phyloP scores from a whole-genome alignment of 2,329 filamentous ascomycete species.

The Talaromyces sp. region DNA sequence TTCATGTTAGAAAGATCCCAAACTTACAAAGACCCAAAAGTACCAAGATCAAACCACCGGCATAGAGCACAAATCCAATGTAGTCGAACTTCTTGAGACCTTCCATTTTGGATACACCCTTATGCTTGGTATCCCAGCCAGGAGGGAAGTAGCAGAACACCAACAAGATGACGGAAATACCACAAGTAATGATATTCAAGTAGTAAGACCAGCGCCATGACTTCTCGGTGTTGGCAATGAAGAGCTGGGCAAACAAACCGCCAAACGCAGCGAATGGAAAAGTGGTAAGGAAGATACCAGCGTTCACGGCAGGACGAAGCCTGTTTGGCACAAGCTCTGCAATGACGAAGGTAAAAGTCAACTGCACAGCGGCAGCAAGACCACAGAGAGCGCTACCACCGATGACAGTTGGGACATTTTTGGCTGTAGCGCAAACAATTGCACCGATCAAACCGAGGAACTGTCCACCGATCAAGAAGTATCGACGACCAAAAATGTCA shows the following conservation, averaged over 20 bases:
- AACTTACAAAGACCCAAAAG: slow-evolving; percentile 43
- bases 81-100: slow-evolving; percentile 49
- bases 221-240: slow-evolving; percentile 44
- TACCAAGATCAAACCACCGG: slow-evolving; percentile 44
- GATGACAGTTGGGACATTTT: slow-evolving; percentile 39
- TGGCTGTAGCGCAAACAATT: slow-evolving; percentile 40
- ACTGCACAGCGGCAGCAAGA: slow-evolving; percentile 38
- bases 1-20: not conserved
- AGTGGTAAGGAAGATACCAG: slow-evolving; percentile 35
- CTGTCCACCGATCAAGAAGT: slow-evolving; percentile 31
- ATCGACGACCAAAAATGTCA: slow-evolving; percentile 41
- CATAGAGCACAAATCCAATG: slow-evolving; percentile 47
- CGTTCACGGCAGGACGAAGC: slow-evolving; percentile 34
- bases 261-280: slow-evolving; percentile 37
- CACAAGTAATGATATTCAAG: slow-evolving; percentile 47
- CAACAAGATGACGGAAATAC: slow-evolving; percentile 43
- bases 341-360: slow-evolving; percentile 40
- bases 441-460: slow-evolving; percentile 37
- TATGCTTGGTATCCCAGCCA: slow-evolving; percentile 46
- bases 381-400: slow-evolving; percentile 40
- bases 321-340: slow-evolving; percentile 43
- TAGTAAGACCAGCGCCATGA: slow-evolving; percentile 55
- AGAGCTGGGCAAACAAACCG: slow-evolving; percentile 48
- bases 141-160: slow-evolving; percentile 51
- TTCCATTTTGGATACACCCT: slow-evolving; percentile 31